Conservation (phyloP, 805 yeast species). For the Cyberlindnera xylosilytica region DNA sequence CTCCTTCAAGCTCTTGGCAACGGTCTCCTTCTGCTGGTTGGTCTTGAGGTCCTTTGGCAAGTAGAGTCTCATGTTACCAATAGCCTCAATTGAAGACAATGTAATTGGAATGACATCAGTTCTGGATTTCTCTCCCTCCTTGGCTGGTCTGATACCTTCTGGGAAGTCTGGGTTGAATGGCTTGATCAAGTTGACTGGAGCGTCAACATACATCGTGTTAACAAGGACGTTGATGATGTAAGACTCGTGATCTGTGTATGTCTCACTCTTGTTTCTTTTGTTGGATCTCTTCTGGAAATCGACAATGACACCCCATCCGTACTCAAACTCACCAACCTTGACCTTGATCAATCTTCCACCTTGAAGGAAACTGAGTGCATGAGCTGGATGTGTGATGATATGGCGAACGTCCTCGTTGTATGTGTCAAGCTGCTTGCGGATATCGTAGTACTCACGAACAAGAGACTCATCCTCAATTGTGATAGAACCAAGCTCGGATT, state of each 20-base stretch:
- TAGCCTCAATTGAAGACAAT: constrained; percentile 64
- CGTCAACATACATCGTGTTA: constrained; percentile 69
- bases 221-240: constrained; percentile 85
- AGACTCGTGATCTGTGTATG: constrained; percentile 80
- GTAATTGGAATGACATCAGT: constrained; percentile 85
- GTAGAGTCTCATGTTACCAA: constrained; percentile 78
- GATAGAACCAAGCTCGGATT: constrained; percentile 44
- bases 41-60: constrained; percentile 75
- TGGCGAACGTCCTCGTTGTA: constrained; percentile 77
- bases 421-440: constrained; percentile 63
- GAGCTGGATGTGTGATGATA: constrained; percentile 88
- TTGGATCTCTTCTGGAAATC: constrained; percentile 67
- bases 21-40: constrained; percentile 54
- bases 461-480: constrained; percentile 69
- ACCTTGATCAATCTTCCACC: constrained; percentile 83
- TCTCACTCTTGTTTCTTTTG: constrained; percentile 55
- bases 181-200: constrained; percentile 81
- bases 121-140: constrained; percentile 63
- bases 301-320: constrained; percentile 96
- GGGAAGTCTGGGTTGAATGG: constrained; percentile 77
- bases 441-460: constrained; percentile 79
- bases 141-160: constrained; percentile 85
- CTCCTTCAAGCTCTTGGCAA: constrained; percentile 72
- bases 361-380: constrained; percentile 78
- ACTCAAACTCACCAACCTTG: constrained; percentile 55